Conservation (phyloP, 75 land plant genomes). For the Pseudotsuga menziesii region DNA sequence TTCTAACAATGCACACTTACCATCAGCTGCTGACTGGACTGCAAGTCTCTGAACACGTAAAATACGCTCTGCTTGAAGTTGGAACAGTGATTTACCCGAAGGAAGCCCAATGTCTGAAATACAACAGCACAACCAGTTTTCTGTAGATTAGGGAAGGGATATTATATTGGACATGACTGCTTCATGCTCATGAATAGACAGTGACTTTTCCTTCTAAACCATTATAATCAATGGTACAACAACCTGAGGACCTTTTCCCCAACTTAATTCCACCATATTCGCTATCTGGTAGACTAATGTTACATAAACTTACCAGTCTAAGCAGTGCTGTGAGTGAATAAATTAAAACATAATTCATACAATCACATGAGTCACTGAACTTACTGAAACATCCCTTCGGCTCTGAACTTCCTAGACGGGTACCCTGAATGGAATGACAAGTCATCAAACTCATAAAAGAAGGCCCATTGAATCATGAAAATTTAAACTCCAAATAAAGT, state of each 20-base stretch:
- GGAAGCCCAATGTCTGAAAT: conserved; percentile 81
- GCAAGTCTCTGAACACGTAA: conserved; percentile 73
- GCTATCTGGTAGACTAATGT: background rate
- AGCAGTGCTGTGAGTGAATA: too few species aligned
- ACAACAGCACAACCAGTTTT: background rate
- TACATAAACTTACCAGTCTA: background rate
- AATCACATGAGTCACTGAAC: conserved; percentile 18
- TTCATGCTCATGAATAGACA: background rate
- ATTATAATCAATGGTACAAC: background rate
- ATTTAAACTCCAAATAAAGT: too few species aligned
- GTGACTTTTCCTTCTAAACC: background rate
- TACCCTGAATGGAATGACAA: conserved; percentile 51
- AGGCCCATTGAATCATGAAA: background rate
- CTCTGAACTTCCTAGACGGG: conserved; percentile 83
- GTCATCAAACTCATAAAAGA: background rate
- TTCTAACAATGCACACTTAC: conserved; percentile 22
- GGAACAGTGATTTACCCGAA: conserved; percentile 88
- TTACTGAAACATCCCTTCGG: conserved; percentile 94
- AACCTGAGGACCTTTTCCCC: background rate
- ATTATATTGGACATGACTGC: background rate
- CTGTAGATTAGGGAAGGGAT: background rate
- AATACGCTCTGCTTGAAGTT: conserved; percentile 90
- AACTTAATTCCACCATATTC: background rate
- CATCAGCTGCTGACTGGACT: conserved; percentile 49
- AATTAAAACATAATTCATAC: too few species aligned